These are phyloP conservation scores for Drechslerella dactyloides DNA, from an alignment of 2,329 filamentous ascomycete genomes.

Conservation along the genomic window DNA sequence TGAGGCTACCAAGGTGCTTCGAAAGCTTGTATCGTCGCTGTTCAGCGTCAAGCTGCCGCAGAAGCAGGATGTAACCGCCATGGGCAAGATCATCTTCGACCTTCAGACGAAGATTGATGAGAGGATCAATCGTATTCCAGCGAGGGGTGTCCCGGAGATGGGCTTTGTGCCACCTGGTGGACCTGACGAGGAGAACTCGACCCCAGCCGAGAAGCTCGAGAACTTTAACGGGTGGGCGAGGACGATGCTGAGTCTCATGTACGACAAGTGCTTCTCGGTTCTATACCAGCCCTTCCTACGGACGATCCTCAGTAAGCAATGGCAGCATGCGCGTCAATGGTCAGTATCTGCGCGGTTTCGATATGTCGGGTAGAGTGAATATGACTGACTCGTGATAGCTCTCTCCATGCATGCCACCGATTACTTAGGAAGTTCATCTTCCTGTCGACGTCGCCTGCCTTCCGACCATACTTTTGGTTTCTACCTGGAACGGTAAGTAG, in stretches of 20 bases:
- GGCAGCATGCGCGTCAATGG: conserved; percentile 54
- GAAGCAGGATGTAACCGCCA: conserved; percentile 52
- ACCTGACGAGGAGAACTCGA: conserved; percentile 37
- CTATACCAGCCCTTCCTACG: conserved; percentile 54
- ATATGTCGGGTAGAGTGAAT: not conserved
- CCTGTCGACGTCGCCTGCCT: conserved; percentile 52
- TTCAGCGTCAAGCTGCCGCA: conserved; percentile 52
- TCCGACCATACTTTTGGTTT: conserved; percentile 55
- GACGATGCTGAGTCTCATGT: conserved; percentile 54
- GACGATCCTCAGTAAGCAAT: conserved; percentile 53
- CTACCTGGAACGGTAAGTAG: conserved; percentile 52
- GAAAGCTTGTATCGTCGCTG: conserved; percentile 52
- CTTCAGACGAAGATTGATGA: conserved; percentile 53
- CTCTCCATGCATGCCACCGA: conserved; percentile 53
- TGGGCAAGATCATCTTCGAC: conserved; percentile 53
- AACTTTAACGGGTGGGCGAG: conserved; percentile 55
- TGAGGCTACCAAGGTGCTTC: conserved; percentile 52
- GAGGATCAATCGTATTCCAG: conserved; percentile 53
- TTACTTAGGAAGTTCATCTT: conserved; percentile 54
- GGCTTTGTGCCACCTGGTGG: conserved; percentile 52
- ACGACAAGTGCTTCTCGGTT: conserved; percentile 54
- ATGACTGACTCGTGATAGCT: conserved; percentile 44
- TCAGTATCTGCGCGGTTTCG: conserved; percentile 32
- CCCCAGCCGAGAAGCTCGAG: conserved; percentile 48
- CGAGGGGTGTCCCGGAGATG: conserved; percentile 54